Base-by-base conservation (phyloP, 352 stramenopile genomes). In the Globisporangium nagaii region DNA sequence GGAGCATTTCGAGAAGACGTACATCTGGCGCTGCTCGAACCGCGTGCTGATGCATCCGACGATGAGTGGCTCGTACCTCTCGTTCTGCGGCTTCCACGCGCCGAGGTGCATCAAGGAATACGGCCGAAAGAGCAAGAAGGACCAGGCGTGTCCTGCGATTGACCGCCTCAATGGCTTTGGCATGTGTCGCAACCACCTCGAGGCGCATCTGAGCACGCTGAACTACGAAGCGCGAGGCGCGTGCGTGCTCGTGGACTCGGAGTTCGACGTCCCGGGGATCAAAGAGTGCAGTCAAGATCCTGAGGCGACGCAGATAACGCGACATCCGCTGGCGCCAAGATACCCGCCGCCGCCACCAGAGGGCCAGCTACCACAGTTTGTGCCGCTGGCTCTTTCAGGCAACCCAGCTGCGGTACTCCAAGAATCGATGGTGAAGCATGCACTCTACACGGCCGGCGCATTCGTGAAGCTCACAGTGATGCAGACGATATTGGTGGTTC, bases 121-220 rank as follows among this genome's bases (percentile, higher is more conserved):
- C 32, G 73, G 72, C 7, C 46, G 34, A 10, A 75, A 58, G 35
- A 74, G 75, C 31, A 58, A 60, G 22, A 71, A 60, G 20, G 45
- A 43, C 9, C 3, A 34, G 4, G 1, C 24, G 10, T 91, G 81
- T 44, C 66, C 74, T 4, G 3, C 56, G 0, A 81, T 91, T 12
- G 71, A 82, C 8, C 73, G 67, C 9, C 68, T 70, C 22, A 91
- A 88, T 37, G 34, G 46, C 0, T 85, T 86, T 62, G 81, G 81
- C 0, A 68, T 91, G 59, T 91, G 81, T 24, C 73, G 76, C 20
- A 87, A 89, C 53, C 81, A 89, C 44, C 44, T 87, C 10, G 78
- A 87, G 61, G 74, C 78, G 2, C 65, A 86, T 24, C 52, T 89
- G 34, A 87, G 65, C 44, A 71, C 55, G 12, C 51, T 84, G n/a